These are phyloP conservation scores for Pleurotus citrinopileatus DNA, from an alignment of 768 basidiomycete species.

Conservation along the genomic window DNA sequence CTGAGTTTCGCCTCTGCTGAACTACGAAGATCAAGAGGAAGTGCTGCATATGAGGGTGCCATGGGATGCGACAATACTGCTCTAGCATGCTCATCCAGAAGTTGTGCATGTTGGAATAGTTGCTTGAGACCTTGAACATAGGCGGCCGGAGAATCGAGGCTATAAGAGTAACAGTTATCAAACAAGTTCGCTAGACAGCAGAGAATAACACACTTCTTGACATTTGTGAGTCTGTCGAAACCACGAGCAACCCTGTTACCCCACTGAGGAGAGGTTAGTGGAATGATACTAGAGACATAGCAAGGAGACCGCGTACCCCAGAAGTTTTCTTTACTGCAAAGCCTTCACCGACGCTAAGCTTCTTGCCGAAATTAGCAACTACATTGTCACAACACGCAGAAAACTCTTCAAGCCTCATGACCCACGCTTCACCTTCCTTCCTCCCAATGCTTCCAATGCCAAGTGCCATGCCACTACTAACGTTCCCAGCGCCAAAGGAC, in stretches of 20 bases:
- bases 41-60: conserved; percentile 70
- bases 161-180: conserved; percentile 30
- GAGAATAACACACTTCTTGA: conserved; percentile 68
- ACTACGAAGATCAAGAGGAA: conserved; percentile 59
- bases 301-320: conserved; percentile 10
- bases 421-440: conserved; percentile 79
- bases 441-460: conserved; percentile 75
- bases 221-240: conserved; percentile 83
- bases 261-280: conserved; percentile 34
- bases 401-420: conserved; percentile 77
- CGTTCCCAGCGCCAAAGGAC: conserved; percentile 75
- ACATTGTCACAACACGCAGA: conserved; percentile 76
- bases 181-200: conserved; percentile 11
- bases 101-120: conserved; percentile 71
- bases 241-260: conserved; percentile 70
- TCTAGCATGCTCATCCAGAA: conserved; percentile 85
- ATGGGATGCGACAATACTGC: conserved; percentile 63
- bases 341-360: conserved; percentile 85
- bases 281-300: background rate
- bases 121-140: conserved; percentile 77
- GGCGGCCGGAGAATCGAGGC: conserved; percentile 83
- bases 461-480: conserved; percentile 68
- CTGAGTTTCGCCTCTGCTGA: conserved; percentile 73
- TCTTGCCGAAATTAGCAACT: conserved; percentile 80
- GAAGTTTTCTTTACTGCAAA: conserved; percentile 73